Conservation (phyloP, 805 yeast genomes). For the Cyberlindnera euphorbiae region DNA sequence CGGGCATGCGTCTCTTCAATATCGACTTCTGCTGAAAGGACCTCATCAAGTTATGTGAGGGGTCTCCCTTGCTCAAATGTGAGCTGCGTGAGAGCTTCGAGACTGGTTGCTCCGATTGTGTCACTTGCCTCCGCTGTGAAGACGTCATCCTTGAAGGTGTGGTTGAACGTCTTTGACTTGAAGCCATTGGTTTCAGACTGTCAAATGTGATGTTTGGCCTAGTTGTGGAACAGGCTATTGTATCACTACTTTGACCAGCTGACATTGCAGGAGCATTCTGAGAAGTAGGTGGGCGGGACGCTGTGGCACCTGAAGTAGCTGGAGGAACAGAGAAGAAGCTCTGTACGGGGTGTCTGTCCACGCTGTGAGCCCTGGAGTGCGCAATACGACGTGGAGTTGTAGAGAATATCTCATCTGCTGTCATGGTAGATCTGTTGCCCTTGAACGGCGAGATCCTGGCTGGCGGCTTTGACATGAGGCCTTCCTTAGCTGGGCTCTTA, state of each 20-base stretch:
- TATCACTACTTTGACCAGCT: too few species aligned
- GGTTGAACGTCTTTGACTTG: slow-evolving; percentile 19
- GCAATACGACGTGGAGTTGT: slow-evolving; percentile 28
- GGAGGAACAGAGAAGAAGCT: background rate
- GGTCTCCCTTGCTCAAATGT: slow-evolving; percentile 6
- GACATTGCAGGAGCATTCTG: too few species aligned
- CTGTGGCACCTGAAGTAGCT: background rate
- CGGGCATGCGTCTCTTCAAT: slow-evolving; percentile 17
- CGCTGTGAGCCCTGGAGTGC: slow-evolving; percentile 25
- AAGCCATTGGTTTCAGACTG: slow-evolving; percentile 26
- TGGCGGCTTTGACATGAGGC: slow-evolving; percentile 19
- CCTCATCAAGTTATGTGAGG: slow-evolving; percentile 16
- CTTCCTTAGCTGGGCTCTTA: slow-evolving; percentile 7
- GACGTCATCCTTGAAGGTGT: slow-evolving; percentile 27
- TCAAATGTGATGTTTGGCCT: slow-evolving; percentile 25
- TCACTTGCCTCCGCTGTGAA: slow-evolving; percentile 25
- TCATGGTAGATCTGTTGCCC: slow-evolving; percentile 13
- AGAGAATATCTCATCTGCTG: slow-evolving; percentile 18
- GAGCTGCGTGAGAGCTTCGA: background rate
- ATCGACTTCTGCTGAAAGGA: slow-evolving; percentile 16
- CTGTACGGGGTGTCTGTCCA: slow-evolving; percentile 20
- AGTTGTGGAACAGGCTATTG: too few species aligned
- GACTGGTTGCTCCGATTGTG: slow-evolving; percentile 25
- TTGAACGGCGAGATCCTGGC: slow-evolving; percentile 25
- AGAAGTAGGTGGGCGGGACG: background rate